Percentiles rank a stretch among this genome's conserved stretches.
phyloP scores from a whole-genome alignment of 164 flowering plant species.

The Berberis thunbergii region DNA sequence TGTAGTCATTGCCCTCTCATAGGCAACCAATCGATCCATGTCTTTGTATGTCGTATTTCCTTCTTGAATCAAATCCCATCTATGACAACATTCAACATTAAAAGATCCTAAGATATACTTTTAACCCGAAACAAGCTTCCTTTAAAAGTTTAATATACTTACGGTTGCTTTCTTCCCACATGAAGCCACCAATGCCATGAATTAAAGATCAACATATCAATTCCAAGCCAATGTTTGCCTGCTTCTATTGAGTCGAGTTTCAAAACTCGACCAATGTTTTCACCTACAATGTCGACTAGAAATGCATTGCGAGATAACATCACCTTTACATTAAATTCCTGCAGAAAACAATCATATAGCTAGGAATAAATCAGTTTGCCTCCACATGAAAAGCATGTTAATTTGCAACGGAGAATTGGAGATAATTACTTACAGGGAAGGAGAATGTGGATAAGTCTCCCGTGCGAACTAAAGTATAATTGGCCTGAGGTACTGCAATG shows the following conservation, averaged over 20 bases:
- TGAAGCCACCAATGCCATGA: conserved; percentile 23
- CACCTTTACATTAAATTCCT: conserved; percentile 25
- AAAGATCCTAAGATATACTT: too few relatives aligned
- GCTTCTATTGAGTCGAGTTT: conserved; percentile 29
- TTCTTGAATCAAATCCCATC: conserved; percentile 63
- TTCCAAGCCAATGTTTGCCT: conserved; percentile 26
- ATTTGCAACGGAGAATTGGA: too few relatives aligned
- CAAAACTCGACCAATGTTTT: conserved; percentile 19
- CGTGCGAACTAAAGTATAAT: conserved; percentile 8
- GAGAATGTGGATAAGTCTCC: conserved; percentile 24
- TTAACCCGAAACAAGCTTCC: neutral
- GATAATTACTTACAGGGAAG: conserved; percentile 18
- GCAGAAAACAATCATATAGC: neutral
- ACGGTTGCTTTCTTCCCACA: conserved; percentile 7
- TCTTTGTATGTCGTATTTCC: conserved; percentile 42
- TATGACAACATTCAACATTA: conserved; percentile 13
- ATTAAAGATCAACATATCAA: conserved; percentile 38
- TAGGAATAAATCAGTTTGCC: neutral
- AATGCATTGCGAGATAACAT: conserved; percentile 33
- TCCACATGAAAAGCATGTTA: too few relatives aligned
- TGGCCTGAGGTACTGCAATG: conserved; percentile 19
- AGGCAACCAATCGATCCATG: conserved; percentile 68
- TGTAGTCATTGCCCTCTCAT: conserved; percentile 54
- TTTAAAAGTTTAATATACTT: neutral
- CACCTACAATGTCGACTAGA: conserved; percentile 31